Base-by-base conservation (phyloP, 768 basidiomycete genomes). In the Coprinopsis marcescibilis region DNA sequence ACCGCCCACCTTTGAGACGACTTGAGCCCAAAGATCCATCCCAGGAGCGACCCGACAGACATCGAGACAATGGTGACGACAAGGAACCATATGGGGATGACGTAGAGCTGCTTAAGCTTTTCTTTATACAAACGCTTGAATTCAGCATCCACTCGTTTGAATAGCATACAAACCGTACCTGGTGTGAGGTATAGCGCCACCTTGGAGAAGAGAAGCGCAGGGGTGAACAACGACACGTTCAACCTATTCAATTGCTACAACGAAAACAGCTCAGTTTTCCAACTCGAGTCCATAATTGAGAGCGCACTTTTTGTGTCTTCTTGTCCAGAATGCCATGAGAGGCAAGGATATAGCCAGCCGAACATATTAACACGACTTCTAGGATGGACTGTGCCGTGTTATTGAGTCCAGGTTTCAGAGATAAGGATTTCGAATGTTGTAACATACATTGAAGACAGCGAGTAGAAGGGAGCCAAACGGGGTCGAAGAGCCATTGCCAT, bases 151-250 rank as follows among this genome's bases (percentile, higher is more conserved):
- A 24, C 44, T 35, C 4, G 35, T 13, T 27, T 46, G 4, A 20
- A 33, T 23, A 44, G 23, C 32, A 23, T n/a, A 5, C 3, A 14
- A 1, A 17, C 57, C 73, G 26, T 53, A 78, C 86, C 78, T 60
- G 94, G 92, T 0, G 85, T 80, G 33, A 93, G 64, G 61, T 86
- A 89, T 68, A 94, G 95, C 0, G 94, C 95, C 17, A 98, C 92
- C 67, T 96, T 98, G 11, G 89, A 92, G 66, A 95, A 94, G 25
- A 95, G 70, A 4, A 94, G 77, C 0, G 86, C 83, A 0, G 89
- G 87, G 0, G 88, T 90, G 67, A 97, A 96, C 25, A 97, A 77
- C 0, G 86, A 86, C 19, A 95, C 81, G 62, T 94, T 95, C 43
- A 95, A 67, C 17, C 77, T 72, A 57, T 90, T 91, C 15, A 90